Evolutionary conservation across 2,329 filamentous ascomycete species (phyloP).

Genomic region (Fusarium sp.): DNA sequence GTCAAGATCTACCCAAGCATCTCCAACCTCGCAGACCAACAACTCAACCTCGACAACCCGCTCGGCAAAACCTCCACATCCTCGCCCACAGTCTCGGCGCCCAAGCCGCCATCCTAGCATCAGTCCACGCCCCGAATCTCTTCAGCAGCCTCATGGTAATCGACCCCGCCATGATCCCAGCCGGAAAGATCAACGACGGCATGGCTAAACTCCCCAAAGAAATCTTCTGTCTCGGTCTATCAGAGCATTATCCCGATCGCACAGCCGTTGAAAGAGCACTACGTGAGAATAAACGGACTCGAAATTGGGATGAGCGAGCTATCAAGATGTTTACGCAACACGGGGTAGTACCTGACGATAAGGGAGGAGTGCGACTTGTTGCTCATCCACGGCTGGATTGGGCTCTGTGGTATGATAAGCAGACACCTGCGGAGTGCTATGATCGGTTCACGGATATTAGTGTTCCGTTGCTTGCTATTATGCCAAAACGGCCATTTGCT

Average conservation of each 20-base stretch:
- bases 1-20: neutral
- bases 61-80: neutral
- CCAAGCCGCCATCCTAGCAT: neutral
- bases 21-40: neutral
- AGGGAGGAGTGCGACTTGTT: neutral
- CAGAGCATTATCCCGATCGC: neutral
- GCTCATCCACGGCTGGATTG: neutral
- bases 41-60: neutral
- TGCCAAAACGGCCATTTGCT: neutral
- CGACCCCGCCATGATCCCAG: neutral
- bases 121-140: neutral
- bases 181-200: neutral
- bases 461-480: neutral
- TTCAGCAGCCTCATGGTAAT: neutral
- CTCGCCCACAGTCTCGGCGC: neutral
- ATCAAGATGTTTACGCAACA: neutral
- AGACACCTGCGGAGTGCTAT: neutral
- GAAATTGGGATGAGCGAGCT: neutral
- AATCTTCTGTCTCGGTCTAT: neutral
- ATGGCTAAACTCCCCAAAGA: neutral
- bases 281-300: neutral
- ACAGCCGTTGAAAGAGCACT: fast-evolving
- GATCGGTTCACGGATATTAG: neutral
- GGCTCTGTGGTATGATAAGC: neutral
- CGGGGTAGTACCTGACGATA: neutral